A percentile compares a stretch with the other conserved stretches of the same genome.
Evolutionary conservation across 2,329 filamentous ascomycete species (phyloP).

Genomic region (Pseudopithomyces chartarum): DNA sequence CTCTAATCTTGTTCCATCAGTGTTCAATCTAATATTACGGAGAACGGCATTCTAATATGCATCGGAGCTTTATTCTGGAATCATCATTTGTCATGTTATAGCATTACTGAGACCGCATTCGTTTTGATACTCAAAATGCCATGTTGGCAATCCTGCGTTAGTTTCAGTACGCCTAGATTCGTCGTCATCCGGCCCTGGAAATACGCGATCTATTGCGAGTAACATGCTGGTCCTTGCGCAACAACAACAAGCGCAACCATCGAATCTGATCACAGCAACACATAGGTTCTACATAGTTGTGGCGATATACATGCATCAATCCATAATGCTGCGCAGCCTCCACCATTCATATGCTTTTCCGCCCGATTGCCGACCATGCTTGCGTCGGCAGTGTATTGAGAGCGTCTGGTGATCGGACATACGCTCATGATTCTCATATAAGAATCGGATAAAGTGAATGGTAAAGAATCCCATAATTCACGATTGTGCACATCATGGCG

Average conservation of each 20-base stretch:
- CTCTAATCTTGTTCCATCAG: too few relatives aligned
- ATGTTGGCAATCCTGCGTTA: not conserved
- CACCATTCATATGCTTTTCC: not conserved
- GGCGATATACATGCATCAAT: not conserved
- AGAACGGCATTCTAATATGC: too few relatives aligned
- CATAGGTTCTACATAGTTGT: too few relatives aligned
- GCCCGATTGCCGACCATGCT: not conserved
- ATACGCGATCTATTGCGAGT: slow-evolving; percentile 4
- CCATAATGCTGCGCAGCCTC: not conserved
- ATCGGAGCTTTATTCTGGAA: too few relatives aligned
- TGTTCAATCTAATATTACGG: too few relatives aligned
- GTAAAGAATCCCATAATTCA: not conserved
- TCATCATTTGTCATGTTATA: too few relatives aligned
- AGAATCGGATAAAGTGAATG: not conserved
- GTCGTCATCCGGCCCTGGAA: slow-evolving; percentile 3
- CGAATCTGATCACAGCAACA: not conserved
- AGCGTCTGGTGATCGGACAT: not conserved
- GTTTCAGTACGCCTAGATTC: not conserved
- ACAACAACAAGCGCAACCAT: not conserved
- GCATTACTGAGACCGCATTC: too few relatives aligned
- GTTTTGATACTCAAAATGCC: too few relatives aligned
- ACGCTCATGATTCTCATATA: not conserved
- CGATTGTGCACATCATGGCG: not conserved
- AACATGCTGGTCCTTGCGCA: slow-evolving; percentile 1
- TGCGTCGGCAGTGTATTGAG: not conserved